Base-by-base conservation (phyloP, 768 basidiomycete species). In the Leucocoprinus birnbaumii region DNA sequence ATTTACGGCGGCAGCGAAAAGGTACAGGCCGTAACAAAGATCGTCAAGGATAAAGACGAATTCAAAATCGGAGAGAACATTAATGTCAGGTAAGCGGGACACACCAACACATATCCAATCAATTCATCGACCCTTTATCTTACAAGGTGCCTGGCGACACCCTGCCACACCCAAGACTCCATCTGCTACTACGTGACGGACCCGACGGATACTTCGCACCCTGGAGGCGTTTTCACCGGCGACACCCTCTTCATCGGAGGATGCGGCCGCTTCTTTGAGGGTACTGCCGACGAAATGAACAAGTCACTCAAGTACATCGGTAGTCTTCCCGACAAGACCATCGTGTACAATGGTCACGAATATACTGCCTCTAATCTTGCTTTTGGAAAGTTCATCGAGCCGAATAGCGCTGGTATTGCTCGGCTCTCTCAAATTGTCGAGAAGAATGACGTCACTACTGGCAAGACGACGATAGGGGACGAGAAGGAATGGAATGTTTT, bases 401-500 rank as follows among this genome's bases (percentile, higher is more conserved):
- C 74, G 0, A 66, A 77, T 25, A 93, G 89, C 65, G 55, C 74
- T 21, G 87, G 75, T 2, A 68, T 96, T 42, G 69, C 67, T 25
- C 77, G 82, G 25, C 80, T 97, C 26, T 73, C 72, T 6, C 72
- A 79, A 42, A 73, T 92, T 18, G 79, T 82, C 21, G 65, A 78
- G 48, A 73, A 76, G 44, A 85, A 92, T 63, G 64, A 76, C 53
- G 68, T 83, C 43, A 93, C 89, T 3, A 83, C 88, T 3, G 94
- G 95, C 38, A 72, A 87, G 65, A 88, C 89, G 11, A 97, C 94
- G 0, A 94, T 98, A 48, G 89, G 82, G 0, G 90, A 98, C 61
- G 96, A 98, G 75, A 94, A 94, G 72, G 75, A 84, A 59, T 95
- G 91, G 91, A 98, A 98, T 70, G 85, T 93, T 7, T 98, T 98